Conservation (phyloP, 441 rosid genomes). For the Hura crepitans region DNA sequence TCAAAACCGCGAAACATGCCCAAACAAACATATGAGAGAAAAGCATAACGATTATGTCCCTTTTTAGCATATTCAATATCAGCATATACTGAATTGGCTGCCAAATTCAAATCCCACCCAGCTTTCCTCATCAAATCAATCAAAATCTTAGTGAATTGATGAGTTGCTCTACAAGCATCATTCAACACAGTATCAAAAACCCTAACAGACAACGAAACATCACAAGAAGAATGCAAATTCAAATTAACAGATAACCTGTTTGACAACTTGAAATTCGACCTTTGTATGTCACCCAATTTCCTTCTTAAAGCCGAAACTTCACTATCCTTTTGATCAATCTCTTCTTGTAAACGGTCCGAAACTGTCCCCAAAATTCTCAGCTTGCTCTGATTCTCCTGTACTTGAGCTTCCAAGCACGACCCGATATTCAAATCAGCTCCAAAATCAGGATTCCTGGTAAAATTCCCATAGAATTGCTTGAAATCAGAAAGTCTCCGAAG, state of each 20-base stretch:
- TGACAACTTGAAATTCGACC: constrained; percentile 46
- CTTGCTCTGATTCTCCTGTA: constrained; percentile 90
- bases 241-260: constrained; percentile 49
- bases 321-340: constrained; percentile 65
- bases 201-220: constrained; percentile 52
- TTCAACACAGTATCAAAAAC: constrained; percentile 61
- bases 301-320: constrained; percentile 50
- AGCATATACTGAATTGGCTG: constrained; percentile 55
- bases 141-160: constrained; percentile 65
- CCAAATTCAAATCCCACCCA: constrained; percentile 87
- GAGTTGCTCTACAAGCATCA: constrained; percentile 59
- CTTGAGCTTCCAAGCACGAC: constrained; percentile 80
- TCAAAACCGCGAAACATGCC: constrained; percentile 76
- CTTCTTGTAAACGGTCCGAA: constrained; percentile 72
- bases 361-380: constrained; percentile 63
- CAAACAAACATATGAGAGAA: constrained; percentile 70
- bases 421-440: constrained; percentile 45
- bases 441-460: constrained; percentile 42
- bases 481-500: constrained; percentile 65
- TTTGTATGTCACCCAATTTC: constrained; percentile 55
- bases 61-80: constrained; percentile 49
- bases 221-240: constrained; percentile 35
- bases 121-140: constrained; percentile 73
- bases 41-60: constrained; percentile 60
- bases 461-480: constrained; percentile 49